Conservation (phyloP, 2,329 filamentous ascomycete genomes). For the Aspergillus transmontanensis region DNA sequence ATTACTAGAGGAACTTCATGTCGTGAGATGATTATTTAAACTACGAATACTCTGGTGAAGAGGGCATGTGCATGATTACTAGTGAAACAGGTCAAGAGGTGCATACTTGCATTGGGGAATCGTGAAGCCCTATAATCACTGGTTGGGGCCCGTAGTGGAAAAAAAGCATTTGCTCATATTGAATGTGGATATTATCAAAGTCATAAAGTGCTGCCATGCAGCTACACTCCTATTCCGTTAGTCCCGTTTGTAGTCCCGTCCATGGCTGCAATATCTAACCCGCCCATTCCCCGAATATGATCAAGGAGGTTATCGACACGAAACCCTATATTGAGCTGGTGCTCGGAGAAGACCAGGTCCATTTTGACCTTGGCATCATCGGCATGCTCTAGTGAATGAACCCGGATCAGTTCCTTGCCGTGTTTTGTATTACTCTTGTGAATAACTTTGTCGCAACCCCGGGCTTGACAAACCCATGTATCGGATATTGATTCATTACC, state of each 20-base stretch:
- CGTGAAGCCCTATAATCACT: neutral
- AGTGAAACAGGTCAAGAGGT: neutral
- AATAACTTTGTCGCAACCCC: conserved; percentile 36
- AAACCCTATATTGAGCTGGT: conserved; percentile 35
- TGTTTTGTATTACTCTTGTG: conserved; percentile 35
- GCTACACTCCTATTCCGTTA: conserved; percentile 1
- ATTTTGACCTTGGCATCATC: conserved; percentile 40
- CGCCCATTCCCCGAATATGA: conserved; percentile 33
- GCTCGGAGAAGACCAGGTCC: conserved; percentile 39
- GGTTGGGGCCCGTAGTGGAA: neutral
- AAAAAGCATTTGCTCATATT: neutral
- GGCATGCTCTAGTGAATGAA: conserved; percentile 37
- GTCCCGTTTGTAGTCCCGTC: conserved; percentile 16
- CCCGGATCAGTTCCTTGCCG: conserved; percentile 34
- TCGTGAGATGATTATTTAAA: neutral
- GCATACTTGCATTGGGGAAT: neutral
- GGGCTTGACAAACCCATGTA: conserved; percentile 37
- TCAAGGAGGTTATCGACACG: conserved; percentile 37
- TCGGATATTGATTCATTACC: conserved; percentile 27
- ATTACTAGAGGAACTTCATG: neutral
- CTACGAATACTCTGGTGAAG: neutral
- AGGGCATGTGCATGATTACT: too few relatives aligned
- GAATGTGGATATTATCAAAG: conserved; percentile 5
- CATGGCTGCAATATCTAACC: conserved; percentile 21
- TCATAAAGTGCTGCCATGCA: neutral